Evolutionary conservation across 2,329 filamentous ascomycete genomes (phyloP), one percentile per base, ranked within the genome.

Genomic region (Neofusicoccum parvum): DNA sequence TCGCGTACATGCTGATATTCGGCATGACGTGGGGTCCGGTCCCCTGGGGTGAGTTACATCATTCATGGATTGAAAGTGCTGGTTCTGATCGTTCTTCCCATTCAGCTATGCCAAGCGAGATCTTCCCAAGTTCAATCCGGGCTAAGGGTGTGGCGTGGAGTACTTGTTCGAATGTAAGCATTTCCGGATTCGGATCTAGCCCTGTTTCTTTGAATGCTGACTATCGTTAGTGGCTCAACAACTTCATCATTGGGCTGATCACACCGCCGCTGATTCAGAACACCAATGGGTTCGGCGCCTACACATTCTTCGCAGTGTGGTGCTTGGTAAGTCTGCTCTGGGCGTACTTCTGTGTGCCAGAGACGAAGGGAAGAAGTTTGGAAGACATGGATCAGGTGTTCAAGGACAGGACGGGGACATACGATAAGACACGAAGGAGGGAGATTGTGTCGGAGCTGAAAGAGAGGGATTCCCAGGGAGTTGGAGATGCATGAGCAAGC

Each of bases 101-200:
- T 3, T 32, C 10, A 82, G 80, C 77, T 2, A 74, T 83, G 73
- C 74, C 76, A 0, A 80, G 82, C 36, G 86, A 92, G 67, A 87
- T 92, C n/a, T 90, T 90, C 49, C 86, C 87, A 0, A 83, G 82
- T 1, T 82, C 81, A 0, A 76, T 86, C 0, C 80, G 88, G 5
- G 87, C 88, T 2, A 91, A 90, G 72, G 89, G 89, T 39, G 87
- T 89, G 0, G 87, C 87, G 1, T 78, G 90, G 2, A 86, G 86
- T 0, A 89, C 87, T 0, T 86, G 83, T 66, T 83, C 83, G 5
- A 89, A 88, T 75, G 54, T 46, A 20, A 59, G 54, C 34, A 7
- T 10, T 5, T 3, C 11, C 11, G 9, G 6, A 10, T 91, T 89
- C 78, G 14, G 17, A 17, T 17, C 5, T 34, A 10, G 64, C 78